A percentile compares a stretch with the other conserved stretches of the same genome.
Evolutionary conservation across 805 yeast species (phyloP).

Genomic region (Clavispora santaluciae): DNA sequence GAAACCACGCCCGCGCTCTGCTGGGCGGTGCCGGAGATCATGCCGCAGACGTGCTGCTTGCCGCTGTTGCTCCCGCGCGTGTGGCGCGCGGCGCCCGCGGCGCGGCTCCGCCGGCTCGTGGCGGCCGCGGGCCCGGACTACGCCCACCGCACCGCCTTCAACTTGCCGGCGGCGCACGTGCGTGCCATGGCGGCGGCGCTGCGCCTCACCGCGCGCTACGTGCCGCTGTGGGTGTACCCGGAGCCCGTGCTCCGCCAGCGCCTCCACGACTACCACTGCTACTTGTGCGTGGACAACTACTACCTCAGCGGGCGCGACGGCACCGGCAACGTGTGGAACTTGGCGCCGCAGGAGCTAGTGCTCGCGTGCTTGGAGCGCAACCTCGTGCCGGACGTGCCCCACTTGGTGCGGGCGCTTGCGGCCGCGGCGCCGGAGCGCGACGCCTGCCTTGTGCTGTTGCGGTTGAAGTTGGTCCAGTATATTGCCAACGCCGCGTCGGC

Average conservation of each 20-base stretch:
- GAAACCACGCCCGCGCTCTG: conserved; percentile 53
- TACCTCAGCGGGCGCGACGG: conserved; percentile 33
- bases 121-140: conserved; percentile 10
- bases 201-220: conserved; percentile 34
- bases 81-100: conserved; percentile 20
- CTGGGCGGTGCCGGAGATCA: conserved; percentile 48
- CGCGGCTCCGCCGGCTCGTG: background rate
- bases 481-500: conserved; percentile 35
- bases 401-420: conserved; percentile 19
- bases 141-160: conserved; percentile 45
- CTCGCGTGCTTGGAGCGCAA: conserved; percentile 55
- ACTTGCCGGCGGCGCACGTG: conserved; percentile 36
- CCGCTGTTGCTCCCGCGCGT: conserved; percentile 41
- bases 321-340: conserved; percentile 39
- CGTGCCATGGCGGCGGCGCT: conserved; percentile 31
- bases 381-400: conserved; percentile 28
- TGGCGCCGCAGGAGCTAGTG: conserved; percentile 48
- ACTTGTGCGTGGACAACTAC: conserved; percentile 51
- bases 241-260: conserved; percentile 31
- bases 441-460: conserved; percentile 23
- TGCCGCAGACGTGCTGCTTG: conserved; percentile 55
- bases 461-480: conserved; percentile 37
- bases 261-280: conserved; percentile 37
- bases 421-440: conserved; percentile 10
- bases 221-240: conserved; percentile 37